Conservation (phyloP, 768 basidiomycete genomes). For the Saitozyma sp. region DNA sequence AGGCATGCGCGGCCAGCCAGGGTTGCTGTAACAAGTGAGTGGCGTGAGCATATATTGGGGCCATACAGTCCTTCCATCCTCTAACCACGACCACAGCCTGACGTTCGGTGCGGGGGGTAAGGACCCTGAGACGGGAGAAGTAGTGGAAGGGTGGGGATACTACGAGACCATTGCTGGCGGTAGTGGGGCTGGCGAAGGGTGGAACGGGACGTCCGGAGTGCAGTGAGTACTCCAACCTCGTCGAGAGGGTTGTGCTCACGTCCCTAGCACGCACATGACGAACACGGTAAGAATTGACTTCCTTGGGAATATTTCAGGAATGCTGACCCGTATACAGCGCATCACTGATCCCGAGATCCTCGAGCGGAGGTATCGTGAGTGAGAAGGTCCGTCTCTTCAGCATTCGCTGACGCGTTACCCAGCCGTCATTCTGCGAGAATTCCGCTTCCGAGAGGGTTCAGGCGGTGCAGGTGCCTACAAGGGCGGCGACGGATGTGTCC, state of each 20-base stretch:
- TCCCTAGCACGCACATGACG: slow-evolving; percentile 1
- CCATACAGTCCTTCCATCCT: too few relatives aligned
- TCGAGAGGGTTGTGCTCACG: slow-evolving; percentile 6
- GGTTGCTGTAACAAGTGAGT: slow-evolving; percentile 32
- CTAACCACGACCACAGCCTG: slow-evolving; percentile 47
- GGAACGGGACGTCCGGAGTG: slow-evolving; percentile 91
- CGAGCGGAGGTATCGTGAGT: slow-evolving; percentile 10
- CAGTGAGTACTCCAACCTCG: slow-evolving; percentile 54
- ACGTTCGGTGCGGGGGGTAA: slow-evolving; percentile 91
- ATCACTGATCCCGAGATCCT: not conserved
- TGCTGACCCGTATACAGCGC: not conserved
- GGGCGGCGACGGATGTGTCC: slow-evolving; percentile 35
- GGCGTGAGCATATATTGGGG: too few relatives aligned
- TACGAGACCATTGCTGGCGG: slow-evolving; percentile 87
- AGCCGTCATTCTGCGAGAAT: slow-evolving; percentile 80
- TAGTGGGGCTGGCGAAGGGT: slow-evolving; percentile 80
- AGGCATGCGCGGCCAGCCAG: slow-evolving; percentile 42
- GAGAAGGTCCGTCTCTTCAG: too few relatives aligned
- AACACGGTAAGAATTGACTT: slow-evolving; percentile 9
- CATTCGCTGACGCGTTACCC: too few relatives aligned
- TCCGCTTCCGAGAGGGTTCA: slow-evolving; percentile 51
- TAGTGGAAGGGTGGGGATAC: slow-evolving; percentile 67
- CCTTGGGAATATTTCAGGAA: not conserved
- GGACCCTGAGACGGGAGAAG: slow-evolving; percentile 67
- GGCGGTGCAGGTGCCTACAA: slow-evolving; percentile 22